Evolutionary conservation across 352 stramenopile genomes (phyloP), one percentile per base, ranked within the genome.

Genomic region (Phytophthora pluvialis): DNA sequence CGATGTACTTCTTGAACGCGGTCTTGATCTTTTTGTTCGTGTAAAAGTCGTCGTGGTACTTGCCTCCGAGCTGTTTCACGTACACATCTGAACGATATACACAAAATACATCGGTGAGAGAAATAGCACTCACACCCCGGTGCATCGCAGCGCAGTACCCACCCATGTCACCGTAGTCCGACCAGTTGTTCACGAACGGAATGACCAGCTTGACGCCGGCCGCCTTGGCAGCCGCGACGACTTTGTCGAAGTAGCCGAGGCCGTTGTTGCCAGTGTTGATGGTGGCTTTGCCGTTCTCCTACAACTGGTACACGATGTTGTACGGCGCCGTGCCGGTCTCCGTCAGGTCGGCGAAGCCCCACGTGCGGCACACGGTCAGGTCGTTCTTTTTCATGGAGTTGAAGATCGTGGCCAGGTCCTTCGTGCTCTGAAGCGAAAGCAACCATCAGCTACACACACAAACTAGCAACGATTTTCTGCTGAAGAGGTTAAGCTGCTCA

Each of bases 101-200:
- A 21, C 2, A 21, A 21, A 21, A 21, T 21, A 21, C 21, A 21
- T 21, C 21, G 21, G 21, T 21, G 1, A 21, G 21, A 21, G 21
- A 21, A 21, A 21, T 21, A 21, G 21, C 21, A 21, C 21, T 21
- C 1, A 2, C 21, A 2, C 10, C 2, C 12, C 7, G n/a, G 8
- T 7, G 3, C 8, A 3, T 5, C 25, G 18, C 6, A 9, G 18
- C 7, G n/a, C 6, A 35, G 31, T 26, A 63, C 63, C 50, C 35
- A 73, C 66, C 62, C n/a, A 72, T 75, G 45, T 62, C 67, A 15
- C 67, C 67, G 51, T 75, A 73, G 53, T 73, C 68, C 9, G 68
- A 72, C 68, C 68, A 76, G 32, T 73, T 76, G 68, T 76, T 76
- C 29, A 76, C 70, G 16, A 73, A 58, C 18, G 69, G 69, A 43